A percentile compares a stretch with the other conserved stretches of the same genome.
Conservation (phyloP, 2,329 filamentous ascomycete species). For the Botrytis galanthina region DNA sequence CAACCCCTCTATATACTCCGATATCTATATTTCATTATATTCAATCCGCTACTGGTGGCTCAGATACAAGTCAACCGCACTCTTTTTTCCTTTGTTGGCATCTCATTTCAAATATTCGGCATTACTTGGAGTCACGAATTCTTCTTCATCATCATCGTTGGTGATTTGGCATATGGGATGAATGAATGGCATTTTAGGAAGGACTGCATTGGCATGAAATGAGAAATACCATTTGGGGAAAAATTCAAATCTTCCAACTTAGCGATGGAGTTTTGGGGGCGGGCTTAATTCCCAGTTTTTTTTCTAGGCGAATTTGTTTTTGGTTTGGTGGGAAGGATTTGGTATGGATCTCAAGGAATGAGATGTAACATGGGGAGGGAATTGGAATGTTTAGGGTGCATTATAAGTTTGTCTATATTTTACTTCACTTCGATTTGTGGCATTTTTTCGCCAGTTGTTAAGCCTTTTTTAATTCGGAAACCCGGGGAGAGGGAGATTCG, state of each 20-base stretch:
- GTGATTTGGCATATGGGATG: background rate
- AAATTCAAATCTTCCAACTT: background rate
- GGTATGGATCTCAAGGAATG: background rate
- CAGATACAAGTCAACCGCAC: background rate
- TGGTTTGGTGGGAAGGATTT: background rate
- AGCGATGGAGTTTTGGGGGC: slow-evolving; percentile 18
- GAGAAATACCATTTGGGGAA: background rate
- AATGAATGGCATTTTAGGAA: slow-evolving; percentile 4
- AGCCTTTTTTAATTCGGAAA: background rate
- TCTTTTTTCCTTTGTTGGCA: background rate
- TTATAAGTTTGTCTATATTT: slow-evolving; percentile 8
- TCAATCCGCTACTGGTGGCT: background rate
- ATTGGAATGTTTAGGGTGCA: background rate
- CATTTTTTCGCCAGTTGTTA: background rate
- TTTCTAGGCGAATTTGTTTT: background rate
- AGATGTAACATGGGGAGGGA: background rate
- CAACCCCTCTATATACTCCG: too few relatives aligned
- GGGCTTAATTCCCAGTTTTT: background rate
- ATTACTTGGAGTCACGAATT: slow-evolving; percentile 10
- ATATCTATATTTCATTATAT: background rate
- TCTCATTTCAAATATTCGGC: background rate
- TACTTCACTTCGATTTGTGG: background rate
- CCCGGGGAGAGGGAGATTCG: background rate
- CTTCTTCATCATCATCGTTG: background rate
- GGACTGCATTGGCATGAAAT: background rate